Evolutionary conservation across 2,329 filamentous ascomycete genomes (phyloP).

Genomic region (Microcyclosporella mali): DNA sequence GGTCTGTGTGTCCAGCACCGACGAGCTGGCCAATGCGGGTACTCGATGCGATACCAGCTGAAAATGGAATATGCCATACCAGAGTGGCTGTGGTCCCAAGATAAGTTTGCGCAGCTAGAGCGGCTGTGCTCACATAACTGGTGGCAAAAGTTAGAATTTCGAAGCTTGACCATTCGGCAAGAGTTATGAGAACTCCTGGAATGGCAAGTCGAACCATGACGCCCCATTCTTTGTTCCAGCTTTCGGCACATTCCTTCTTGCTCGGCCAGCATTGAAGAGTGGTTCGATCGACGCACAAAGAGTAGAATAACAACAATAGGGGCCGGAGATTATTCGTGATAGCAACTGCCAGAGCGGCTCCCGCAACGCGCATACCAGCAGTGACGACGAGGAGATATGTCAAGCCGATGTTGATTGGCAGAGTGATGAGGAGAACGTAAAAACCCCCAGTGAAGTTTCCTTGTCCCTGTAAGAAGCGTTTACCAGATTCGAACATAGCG

Average conservation of each 20-base stretch:
- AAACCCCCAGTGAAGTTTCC: constrained; percentile 46
- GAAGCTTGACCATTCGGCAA: constrained; percentile 26
- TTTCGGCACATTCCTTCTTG: constrained; percentile 3
- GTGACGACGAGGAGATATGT: constrained; percentile 23
- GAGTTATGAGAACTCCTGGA: constrained; percentile 22
- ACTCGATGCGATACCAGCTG: constrained; percentile 34
- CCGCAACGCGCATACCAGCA: constrained; percentile 42
- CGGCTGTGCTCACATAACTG: constrained; percentile 18
- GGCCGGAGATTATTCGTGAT: constrained; percentile 39
- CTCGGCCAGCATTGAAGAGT: constrained; percentile 44
- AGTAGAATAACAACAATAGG: constrained; percentile 43
- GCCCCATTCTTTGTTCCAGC: constrained; percentile 35
- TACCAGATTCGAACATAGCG: constrained; percentile 49
- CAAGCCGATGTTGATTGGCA: constrained; percentile 16
- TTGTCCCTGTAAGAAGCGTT: constrained; percentile 51
- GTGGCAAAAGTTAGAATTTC: constrained; percentile 33
- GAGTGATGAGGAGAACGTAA: constrained; percentile 10
- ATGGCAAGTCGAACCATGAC: constrained; percentile 20
- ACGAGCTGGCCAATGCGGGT: constrained; percentile 37
- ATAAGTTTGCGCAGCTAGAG: constrained; percentile 22
- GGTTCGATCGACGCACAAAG: constrained; percentile 35
- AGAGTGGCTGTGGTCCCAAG: constrained; percentile 24
- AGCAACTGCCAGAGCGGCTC: constrained; percentile 47
- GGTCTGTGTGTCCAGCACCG: constrained; percentile 31
- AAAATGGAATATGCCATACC: constrained; percentile 39